Evolutionary conservation across 2,329 filamentous ascomycete genomes (phyloP).

Genomic region (Capronia coronata): DNA sequence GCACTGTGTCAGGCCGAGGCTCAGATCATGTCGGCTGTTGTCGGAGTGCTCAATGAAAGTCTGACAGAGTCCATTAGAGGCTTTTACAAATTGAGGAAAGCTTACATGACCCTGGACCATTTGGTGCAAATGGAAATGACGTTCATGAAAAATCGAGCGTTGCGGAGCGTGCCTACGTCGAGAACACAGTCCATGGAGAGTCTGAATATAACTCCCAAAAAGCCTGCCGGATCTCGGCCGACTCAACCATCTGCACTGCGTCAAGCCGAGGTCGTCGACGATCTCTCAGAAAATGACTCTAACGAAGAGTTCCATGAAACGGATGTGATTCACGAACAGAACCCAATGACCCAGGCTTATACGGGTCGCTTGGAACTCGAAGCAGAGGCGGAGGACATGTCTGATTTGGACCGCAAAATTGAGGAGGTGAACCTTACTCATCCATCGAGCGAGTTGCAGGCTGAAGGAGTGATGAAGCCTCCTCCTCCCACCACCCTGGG

Average conservation of each 20-base stretch:
- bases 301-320: slow-evolving; percentile 54
- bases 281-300: slow-evolving; percentile 27
- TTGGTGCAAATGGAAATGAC: slow-evolving; percentile 70
- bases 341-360: slow-evolving; percentile 44
- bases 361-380: slow-evolving; percentile 40
- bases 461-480: slow-evolving; percentile 14
- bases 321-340: slow-evolving; percentile 43
- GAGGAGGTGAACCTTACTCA: slow-evolving; percentile 20
- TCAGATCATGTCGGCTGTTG: slow-evolving; percentile 81
- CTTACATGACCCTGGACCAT: slow-evolving; percentile 71
- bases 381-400: slow-evolving; percentile 27
- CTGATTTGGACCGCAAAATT: slow-evolving; percentile 22
- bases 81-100: slow-evolving; percentile 88
- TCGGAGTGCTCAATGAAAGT: slow-evolving; percentile 86
- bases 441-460: slow-evolving; percentile 9
- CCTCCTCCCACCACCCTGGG: slow-evolving; percentile 23
- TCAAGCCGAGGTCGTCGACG: slow-evolving; percentile 11
- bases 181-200: slow-evolving; percentile 23
- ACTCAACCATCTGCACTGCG: slow-evolving; percentile 22
- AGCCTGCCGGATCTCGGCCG: slow-evolving; percentile 10
- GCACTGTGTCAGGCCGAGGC: slow-evolving; percentile 76
- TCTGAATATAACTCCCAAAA: slow-evolving; percentile 11
- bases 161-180: slow-evolving; percentile 15
- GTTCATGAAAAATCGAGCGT: slow-evolving; percentile 37
- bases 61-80: slow-evolving; percentile 83